A percentile compares a stretch with the other conserved stretches of the same genome.
Conservation (phyloP, 202 grass and related monocot species). For the Schoenoplectus triqueter region DNA sequence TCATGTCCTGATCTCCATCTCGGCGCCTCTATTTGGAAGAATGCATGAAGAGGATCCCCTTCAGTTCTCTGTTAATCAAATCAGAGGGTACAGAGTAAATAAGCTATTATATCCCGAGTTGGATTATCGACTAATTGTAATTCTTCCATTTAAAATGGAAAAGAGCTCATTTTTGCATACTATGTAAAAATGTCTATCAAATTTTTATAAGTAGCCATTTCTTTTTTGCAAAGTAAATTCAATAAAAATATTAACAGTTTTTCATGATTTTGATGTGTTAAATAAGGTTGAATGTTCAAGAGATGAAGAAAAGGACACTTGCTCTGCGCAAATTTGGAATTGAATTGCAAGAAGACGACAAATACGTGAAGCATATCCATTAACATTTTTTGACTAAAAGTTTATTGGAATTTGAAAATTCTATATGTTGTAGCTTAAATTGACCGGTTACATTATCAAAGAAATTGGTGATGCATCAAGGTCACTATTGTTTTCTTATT, state of each 20-base stretch:
- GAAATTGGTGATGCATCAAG: background rate
- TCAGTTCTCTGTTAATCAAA: slow-evolving; percentile 71
- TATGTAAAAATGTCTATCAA: background rate
- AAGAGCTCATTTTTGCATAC: background rate
- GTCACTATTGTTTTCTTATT: background rate
- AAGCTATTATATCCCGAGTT: background rate
- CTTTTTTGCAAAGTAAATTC: background rate
- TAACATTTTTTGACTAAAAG: background rate
- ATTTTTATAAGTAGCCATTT: background rate
- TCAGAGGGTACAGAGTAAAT: background rate
- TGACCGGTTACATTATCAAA: background rate
- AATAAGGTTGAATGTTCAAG: background rate
- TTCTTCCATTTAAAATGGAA: background rate
- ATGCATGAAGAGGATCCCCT: slow-evolving; percentile 88
- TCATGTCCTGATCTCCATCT: slow-evolving; percentile 77
- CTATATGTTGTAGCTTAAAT: background rate
- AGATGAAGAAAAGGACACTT: background rate
- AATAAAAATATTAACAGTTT: background rate
- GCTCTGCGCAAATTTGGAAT: background rate
- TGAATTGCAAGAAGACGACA: background rate
- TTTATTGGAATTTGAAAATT: background rate
- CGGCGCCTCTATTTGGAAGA: slow-evolving; percentile 76
- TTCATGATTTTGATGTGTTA: background rate
- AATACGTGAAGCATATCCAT: background rate
- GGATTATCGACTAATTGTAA: background rate